phyloP scores from a whole-genome alignment of 148 eudicot species.

The Fallopia convolvulus region DNA sequence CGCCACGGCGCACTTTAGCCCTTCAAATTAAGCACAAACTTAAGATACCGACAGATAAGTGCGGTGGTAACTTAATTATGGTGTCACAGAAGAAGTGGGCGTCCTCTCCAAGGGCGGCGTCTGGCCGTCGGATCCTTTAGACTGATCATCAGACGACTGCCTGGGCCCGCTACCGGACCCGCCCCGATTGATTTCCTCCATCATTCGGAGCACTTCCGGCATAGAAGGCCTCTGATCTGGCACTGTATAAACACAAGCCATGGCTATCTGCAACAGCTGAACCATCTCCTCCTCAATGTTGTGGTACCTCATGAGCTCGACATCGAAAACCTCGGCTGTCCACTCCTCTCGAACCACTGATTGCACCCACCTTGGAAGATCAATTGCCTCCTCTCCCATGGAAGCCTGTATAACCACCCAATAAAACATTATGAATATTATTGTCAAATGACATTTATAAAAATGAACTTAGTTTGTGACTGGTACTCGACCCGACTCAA shows the following conservation, averaged over 20 bases:
- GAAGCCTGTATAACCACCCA: conserved; percentile 24
- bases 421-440: not conserved
- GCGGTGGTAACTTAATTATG: conserved; percentile 21
- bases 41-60: not conserved
- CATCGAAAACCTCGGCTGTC: conserved; percentile 94
- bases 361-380: conserved; percentile 94
- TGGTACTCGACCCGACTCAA: no score
- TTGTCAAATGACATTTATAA: not conserved
- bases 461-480: not conserved
- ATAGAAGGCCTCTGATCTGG: conserved; percentile 89
- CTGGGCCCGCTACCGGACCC: conserved; percentile 35
- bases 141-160: conserved; percentile 81
- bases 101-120: conserved; percentile 44
- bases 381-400: conserved; percentile 93
- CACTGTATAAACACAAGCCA: conserved; percentile 76
- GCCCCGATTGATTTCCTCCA: conserved; percentile 57
- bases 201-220: conserved; percentile 87
- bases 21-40: not conserved
- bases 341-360: conserved; percentile 93
- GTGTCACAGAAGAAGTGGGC: conserved; percentile 35
- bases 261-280: conserved; percentile 81
- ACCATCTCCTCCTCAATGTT: conserved; percentile 98
- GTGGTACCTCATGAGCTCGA: conserved; percentile 81
- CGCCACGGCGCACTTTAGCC: conserved; percentile 5
- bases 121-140: conserved; percentile 73